Evolutionary conservation across 2,329 filamentous ascomycete species (phyloP), one percentile per base, ranked within the genome.

Genomic region (Pseudovirgaria hyperparasitica): DNA sequence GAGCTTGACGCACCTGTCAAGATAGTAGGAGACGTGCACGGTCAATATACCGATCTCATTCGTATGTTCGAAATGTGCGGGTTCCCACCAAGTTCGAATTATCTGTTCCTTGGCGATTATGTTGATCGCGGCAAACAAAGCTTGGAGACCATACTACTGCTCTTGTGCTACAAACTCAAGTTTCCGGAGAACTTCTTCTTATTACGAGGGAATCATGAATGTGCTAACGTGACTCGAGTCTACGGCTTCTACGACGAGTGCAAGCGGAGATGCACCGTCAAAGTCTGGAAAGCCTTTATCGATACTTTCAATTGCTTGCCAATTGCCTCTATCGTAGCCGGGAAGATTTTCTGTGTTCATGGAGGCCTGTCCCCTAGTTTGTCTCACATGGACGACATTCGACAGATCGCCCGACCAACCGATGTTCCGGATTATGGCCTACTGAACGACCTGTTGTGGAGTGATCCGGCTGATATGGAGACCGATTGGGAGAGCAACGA

Each of bases 171-270:
- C 64, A 96, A 96, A 64, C 72, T 96, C 51, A 92, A 93, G 52
- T 94, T 93, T 57, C 90, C 90, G 25, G 90, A 98, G 64, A 98
- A 98, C 67, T 96, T 98, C 66, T 98, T 98, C 68, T 81, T 98
- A 42, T 74, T 98, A 33, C 84, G 90, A 43, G 90, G 90, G 29
- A 96, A 96, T 49, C 87, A 96, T 56, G 87, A 96, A 55, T 94
- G 87, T 56, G 87, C 87, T 43, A 93, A 92, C 40, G 85, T 96
- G 28, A 96, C 85, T 9, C 72, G 87, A 33, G 84, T 96, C 19
- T 94, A 94, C 54, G 87, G 87, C 3, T 96, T 96, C 57, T 96
- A 96, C 60, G 87, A 96, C 46, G 87, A 96, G 53, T 96, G 87
- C 68, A 96, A 96, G 62, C 72, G 87, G 39, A 72, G 87, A 35